phyloP scores from a whole-genome alignment of 2,329 filamentous ascomycete genomes.

The Corniculantispora saksenae region DNA sequence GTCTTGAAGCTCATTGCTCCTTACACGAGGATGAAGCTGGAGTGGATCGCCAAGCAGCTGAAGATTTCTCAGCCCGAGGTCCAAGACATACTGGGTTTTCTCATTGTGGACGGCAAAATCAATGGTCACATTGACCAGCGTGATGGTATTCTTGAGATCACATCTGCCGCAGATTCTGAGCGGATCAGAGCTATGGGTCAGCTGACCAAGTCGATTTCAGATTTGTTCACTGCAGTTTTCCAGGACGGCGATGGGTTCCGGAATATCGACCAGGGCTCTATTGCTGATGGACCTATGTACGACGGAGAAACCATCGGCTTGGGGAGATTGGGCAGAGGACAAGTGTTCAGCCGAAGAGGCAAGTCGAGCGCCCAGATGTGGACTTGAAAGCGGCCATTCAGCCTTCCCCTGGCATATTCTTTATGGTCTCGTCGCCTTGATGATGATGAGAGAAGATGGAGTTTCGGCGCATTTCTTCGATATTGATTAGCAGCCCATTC shows the following conservation, averaged over 20 bases:
- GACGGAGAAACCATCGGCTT: conserved; percentile 9
- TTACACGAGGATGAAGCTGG: conserved; percentile 87
- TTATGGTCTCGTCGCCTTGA: background rate
- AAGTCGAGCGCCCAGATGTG: background rate
- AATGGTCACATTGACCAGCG: conserved; percentile 88
- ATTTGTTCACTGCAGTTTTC: conserved; percentile 71
- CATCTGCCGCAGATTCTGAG: conserved; percentile 70
- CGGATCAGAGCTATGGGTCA: conserved; percentile 71
- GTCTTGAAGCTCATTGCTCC: conserved; percentile 91
- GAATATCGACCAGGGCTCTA: conserved; percentile 25
- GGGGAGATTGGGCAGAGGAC: background rate
- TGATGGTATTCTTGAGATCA: conserved; percentile 78
- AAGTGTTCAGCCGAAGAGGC: background rate
- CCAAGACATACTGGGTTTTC: conserved; percentile 90
- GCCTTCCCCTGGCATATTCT: background rate
- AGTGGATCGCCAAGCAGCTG: conserved; percentile 85
- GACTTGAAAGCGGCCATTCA: background rate
- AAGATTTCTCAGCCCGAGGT: conserved; percentile 84
- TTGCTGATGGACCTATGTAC: conserved; percentile 32
- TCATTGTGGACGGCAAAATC: conserved; percentile 89
- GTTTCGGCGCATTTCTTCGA: background rate
- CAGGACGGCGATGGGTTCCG: conserved; percentile 74
- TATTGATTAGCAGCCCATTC: background rate
- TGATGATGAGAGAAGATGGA: background rate
- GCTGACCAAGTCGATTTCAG: conserved; percentile 70